Percentiles rank a stretch among this genome's conserved stretches.
Conservation (phyloP, 2,329 filamentous ascomycete species). For the Diaporthe sp. region DNA sequence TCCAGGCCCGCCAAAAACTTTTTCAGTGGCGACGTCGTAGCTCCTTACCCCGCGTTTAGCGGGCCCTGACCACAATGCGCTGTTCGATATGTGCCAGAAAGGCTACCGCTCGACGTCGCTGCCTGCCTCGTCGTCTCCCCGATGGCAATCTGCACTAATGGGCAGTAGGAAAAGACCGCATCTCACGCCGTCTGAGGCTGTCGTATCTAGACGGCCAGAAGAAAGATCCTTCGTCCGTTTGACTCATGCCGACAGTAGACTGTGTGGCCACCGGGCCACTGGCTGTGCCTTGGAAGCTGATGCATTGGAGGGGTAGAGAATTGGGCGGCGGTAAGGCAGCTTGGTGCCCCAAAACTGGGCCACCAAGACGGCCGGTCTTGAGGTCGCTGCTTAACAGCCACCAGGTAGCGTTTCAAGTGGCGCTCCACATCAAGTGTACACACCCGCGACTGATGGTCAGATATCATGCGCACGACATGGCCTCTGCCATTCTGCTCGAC, state of each 20-base stretch:
- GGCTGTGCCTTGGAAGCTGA: constrained; percentile 30
- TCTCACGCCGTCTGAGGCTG: constrained; percentile 6
- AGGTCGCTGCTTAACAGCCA: constrained; percentile 29
- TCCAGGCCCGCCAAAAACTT: constrained; percentile 29
- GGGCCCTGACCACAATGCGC: constrained; percentile 13
- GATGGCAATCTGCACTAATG: background rate
- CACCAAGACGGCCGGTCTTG: constrained; percentile 14
- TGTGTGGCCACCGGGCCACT: constrained; percentile 2
- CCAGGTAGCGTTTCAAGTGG: constrained; percentile 27
- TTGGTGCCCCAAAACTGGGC: constrained; percentile 29
- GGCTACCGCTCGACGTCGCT: background rate
- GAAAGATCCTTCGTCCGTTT: constrained; percentile 24
- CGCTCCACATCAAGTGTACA: background rate
- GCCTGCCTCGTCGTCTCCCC: background rate
- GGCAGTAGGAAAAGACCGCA: background rate
- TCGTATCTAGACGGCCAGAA: background rate
- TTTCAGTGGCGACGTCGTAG: constrained; percentile 28
- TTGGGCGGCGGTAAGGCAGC: constrained; percentile 33
- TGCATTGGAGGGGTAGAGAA: constrained; percentile 33
- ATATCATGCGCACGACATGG: background rate
- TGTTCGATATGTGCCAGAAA: constrained; percentile 1
- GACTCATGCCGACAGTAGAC: constrained; percentile 29
- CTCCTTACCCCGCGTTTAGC: constrained; percentile 29
- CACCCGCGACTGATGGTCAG: background rate
- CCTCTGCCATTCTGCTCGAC: background rate